Evolutionary conservation across 441 rosid species (phyloP).

Genomic region (Pelargonium fulgidum): DNA sequence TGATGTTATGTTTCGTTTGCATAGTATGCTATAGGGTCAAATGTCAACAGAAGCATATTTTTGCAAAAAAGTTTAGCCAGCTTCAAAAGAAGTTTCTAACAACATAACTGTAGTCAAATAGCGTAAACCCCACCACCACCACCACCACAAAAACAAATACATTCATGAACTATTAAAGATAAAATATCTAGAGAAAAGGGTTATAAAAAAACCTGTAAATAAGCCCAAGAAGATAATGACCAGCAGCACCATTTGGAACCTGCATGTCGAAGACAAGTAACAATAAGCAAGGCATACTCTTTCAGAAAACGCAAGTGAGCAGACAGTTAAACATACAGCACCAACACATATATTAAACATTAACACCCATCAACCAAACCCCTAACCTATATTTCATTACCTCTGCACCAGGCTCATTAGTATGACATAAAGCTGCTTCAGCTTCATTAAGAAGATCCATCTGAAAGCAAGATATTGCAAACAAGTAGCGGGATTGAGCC

Average conservation of each 20-base stretch:
- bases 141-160: not conserved
- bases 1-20: not conserved
- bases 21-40: not conserved
- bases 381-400: constrained; percentile 29
- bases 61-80: not conserved
- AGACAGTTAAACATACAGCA: not conserved
- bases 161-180: constrained; percentile 5
- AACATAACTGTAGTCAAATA: not conserved
- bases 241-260: constrained; percentile 61
- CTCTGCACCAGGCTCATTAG: constrained; percentile 77
- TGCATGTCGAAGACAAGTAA: constrained; percentile 26
- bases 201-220: constrained; percentile 36
- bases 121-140: not conserved
- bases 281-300: constrained; percentile 18
- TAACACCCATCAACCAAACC: not conserved
- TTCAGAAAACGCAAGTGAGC: constrained; percentile 1
- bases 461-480: constrained; percentile 89
- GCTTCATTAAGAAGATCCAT: constrained; percentile 97
- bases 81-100: not conserved
- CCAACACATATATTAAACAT: not conserved
- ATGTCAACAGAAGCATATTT: not conserved
- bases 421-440: constrained; percentile 71
- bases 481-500: constrained; percentile 96
- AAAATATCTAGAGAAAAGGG: constrained; percentile 3
- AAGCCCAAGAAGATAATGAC: constrained; percentile 55